Evolutionary conservation across 2,329 filamentous ascomycete species (phyloP).

Genomic region (Microsporum ferrugineum): DNA sequence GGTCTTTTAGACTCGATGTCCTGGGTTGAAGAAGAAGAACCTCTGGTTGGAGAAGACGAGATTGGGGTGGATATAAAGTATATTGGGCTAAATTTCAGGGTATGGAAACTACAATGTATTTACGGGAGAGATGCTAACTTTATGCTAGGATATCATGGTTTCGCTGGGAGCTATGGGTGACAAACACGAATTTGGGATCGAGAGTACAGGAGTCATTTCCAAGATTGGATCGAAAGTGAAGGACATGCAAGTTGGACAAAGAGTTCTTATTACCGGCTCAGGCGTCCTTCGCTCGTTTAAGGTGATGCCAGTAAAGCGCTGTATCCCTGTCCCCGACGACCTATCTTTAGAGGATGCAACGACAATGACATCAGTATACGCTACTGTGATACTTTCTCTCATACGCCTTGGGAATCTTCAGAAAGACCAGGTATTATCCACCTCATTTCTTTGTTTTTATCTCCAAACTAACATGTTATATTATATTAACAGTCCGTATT

Average conservation of each 20-base stretch:
- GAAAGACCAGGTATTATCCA: neutral
- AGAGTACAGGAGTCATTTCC: neutral
- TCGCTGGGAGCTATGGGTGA: neutral
- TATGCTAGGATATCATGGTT: neutral
- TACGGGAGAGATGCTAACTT: neutral
- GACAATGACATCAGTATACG: conserved; percentile 18
- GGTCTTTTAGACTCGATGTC: neutral
- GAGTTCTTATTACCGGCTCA: neutral
- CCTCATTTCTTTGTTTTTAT: neutral
- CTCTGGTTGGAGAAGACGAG: neutral
- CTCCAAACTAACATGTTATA: neutral
- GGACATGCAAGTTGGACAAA: neutral
- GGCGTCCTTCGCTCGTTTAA: neutral
- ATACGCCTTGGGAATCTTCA: conserved; percentile 15
- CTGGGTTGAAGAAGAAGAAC: neutral
- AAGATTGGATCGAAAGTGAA: neutral
- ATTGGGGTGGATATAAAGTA: neutral
- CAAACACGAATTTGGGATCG: neutral
- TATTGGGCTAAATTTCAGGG: neutral
- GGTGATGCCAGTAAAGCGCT: neutral
- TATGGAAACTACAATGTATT: neutral
- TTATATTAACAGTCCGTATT: conserved; percentile 12
- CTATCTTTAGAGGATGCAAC: conserved; percentile 21
- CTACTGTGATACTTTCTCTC: conserved; percentile 19
- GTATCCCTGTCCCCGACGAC: conserved; percentile 16